phyloP scores from a whole-genome alignment of 805 yeast genomes.

The Ogataea methylovora region DNA sequence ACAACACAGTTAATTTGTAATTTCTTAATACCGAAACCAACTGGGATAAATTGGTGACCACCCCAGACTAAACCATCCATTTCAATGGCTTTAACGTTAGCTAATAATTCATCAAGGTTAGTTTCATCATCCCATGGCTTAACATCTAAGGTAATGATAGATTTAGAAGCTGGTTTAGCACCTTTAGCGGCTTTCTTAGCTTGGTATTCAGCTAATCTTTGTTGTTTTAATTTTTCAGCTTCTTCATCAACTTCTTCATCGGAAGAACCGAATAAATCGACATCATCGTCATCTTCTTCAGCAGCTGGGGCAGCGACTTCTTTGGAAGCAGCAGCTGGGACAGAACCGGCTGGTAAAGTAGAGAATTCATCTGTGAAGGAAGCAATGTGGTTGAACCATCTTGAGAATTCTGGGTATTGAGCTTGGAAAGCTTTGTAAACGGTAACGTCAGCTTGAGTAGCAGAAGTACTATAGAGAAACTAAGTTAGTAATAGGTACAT shows the following conservation, averaged over 20 bases:
- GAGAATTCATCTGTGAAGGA: constrained; percentile 82
- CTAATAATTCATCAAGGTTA: constrained; percentile 80
- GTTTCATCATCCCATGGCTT: constrained; percentile 99
- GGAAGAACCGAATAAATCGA: constrained; percentile 89
- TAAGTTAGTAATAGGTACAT: constrained; percentile 2
- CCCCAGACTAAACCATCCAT: constrained; percentile 98
- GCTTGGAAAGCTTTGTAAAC: constrained; percentile 91
- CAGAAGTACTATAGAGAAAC: constrained; percentile 55
- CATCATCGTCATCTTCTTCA: constrained; percentile 84
- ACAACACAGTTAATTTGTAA: constrained; percentile 97
- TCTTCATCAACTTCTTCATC: constrained; percentile 95
- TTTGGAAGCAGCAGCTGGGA: constrained; percentile 44
- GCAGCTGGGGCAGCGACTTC: constrained; percentile 54
- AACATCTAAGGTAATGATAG: constrained; percentile 92
- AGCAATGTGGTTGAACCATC: constrained; percentile 99
- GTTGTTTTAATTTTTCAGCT: constrained; percentile 95
- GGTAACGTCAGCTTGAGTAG: constrained; percentile 93
- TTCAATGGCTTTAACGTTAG: constrained; percentile 77
- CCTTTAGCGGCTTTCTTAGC: constrained; percentile 97
- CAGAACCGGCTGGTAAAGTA: constrained; percentile 72
- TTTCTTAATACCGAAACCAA: constrained; percentile 99
- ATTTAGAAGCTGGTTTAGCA: constrained; percentile 98
- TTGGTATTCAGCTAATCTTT: constrained; percentile 96
- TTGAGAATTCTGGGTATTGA: constrained; percentile 87
- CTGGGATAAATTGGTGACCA: constrained; percentile 92